phyloP scores from a whole-genome alignment of 371 early-diverging fungal species.

The Mucor piriformis region DNA sequence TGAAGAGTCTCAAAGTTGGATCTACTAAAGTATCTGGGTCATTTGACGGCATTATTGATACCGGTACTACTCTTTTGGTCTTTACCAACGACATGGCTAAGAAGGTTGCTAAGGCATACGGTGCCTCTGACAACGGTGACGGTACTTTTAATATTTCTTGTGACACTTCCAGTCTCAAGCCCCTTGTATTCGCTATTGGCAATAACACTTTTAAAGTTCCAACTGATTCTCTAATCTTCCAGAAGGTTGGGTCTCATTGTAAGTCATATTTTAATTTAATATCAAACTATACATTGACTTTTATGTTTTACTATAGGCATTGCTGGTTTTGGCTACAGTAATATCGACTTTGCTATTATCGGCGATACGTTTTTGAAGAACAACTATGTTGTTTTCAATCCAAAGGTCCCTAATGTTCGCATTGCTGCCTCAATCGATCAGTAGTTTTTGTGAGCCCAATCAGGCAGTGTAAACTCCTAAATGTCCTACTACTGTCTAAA shows the following conservation, averaged over 20 bases:
- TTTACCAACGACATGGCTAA: conserved; percentile 45
- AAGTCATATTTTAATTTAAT: conserved; percentile 3
- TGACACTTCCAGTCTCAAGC: conserved; percentile 22
- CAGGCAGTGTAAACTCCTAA: too few species aligned
- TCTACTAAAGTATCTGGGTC: conserved; percentile 7
- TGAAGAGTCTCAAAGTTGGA: conserved; percentile 35
- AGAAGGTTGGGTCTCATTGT: conserved; percentile 18
- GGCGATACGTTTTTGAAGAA: conserved; percentile 55
- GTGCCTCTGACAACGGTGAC: conserved; percentile 31
- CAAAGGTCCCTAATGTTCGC: conserved; percentile 25
- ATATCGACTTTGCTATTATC: conserved; percentile 32
- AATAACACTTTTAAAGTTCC: conserved; percentile 24
- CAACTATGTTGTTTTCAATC: conserved; percentile 47
- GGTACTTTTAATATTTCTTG: conserved; percentile 32
- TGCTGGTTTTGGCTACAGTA: conserved; percentile 26
- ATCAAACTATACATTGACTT: too few species aligned
- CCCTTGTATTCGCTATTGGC: conserved; percentile 23
- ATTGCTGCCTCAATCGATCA: conserved; percentile 21
- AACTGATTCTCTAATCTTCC: conserved; percentile 24
- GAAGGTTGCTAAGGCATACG: conserved; percentile 22
- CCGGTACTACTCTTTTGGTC: conserved; percentile 66
- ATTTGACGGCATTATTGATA: conserved; percentile 58
- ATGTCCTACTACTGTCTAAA: too few species aligned
- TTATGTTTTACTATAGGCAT: conserved; percentile 16
- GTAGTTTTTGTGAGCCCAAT: neutral